Evolutionary conservation across 208 protist genomes (phyloP), one percentile per base, ranked within the genome.

Genomic region (Endotrypanum monterogeii): DNA sequence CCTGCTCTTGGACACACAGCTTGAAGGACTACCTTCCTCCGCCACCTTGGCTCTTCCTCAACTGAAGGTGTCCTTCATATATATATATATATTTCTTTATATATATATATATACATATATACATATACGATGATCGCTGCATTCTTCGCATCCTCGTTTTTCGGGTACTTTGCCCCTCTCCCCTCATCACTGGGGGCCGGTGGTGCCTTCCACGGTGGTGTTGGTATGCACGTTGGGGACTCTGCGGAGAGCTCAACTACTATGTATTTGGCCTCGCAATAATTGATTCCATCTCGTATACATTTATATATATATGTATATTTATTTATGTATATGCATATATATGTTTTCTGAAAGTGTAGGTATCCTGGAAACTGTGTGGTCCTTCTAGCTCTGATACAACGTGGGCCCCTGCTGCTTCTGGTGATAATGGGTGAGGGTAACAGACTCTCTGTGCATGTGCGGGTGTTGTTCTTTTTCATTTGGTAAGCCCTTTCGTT

Each of bases 321-420:
- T n/a, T n/a, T n/a, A n/a, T n/a, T n/a, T n/a, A n/a, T n/a, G n/a
- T n/a, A n/a, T n/a, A n/a, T n/a, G n/a, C n/a, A n/a, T n/a, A 32
- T 62, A 56, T 0, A 9, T 75, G 25, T 16, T 80, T 46, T 44
- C 63, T 6, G 7, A 76, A 46, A 37, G 56, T 54, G 35, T 46
- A 32, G 48, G 76, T 80, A 3, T 67, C 76, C 37, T 80, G 68
- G 76, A 69, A 72, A 51, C 76, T 70, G 54, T 75, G 76, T n/a
- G 76, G 52, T 80, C 14, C 52, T 46, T 12, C 1, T 51, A 0
- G 30, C 52, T 0, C 70, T 72, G 23, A 57, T 30, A 46, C 41
- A 23, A 37, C 57, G 28, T 54, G 70, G 11, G 61, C 65, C 18
- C 44, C 68, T 41, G 46, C 69, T 4, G 32, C 1, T 46, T 35